These are phyloP conservation scores for Phyllosticta citrichinensis DNA, from an alignment of 2,329 filamentous ascomycete species.

Conservation along the genomic window DNA sequence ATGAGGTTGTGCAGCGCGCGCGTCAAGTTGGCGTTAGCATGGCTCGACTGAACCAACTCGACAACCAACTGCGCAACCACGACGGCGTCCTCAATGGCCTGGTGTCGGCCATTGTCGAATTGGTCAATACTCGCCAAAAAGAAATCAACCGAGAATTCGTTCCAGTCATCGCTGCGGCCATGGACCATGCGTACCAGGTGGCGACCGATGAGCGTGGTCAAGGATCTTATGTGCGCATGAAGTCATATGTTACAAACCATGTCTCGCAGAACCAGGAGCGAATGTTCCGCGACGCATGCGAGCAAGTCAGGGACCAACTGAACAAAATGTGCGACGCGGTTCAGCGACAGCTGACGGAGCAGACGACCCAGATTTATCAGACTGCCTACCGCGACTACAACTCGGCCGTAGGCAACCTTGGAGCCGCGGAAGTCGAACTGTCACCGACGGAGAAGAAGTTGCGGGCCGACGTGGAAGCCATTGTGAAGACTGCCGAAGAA, in stretches of 20 bases:
- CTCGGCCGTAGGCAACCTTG: constrained; percentile 21
- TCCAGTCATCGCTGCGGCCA: constrained; percentile 36
- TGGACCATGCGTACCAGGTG: constrained; percentile 37
- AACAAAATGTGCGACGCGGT: constrained; percentile 34
- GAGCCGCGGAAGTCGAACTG: not conserved
- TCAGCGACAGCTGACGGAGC: constrained; percentile 33
- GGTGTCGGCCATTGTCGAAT: constrained; percentile 20
- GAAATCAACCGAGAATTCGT: constrained; percentile 46
- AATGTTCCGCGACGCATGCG: constrained; percentile 43
- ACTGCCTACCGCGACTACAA: constrained; percentile 30
- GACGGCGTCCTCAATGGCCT: constrained; percentile 32
- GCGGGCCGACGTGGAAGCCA: not conserved
- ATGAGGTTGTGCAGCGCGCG: constrained; percentile 30
- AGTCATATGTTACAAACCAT: constrained; percentile 37
- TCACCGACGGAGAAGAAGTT: not conserved
- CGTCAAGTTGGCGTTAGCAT: constrained; percentile 29
- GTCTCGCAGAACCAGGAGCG: constrained; percentile 29
- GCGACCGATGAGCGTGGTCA: constrained; percentile 37
- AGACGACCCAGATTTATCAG: constrained; percentile 34
- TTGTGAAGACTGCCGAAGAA: not conserved
- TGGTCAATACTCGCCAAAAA: constrained; percentile 38
- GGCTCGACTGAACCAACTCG: constrained; percentile 31
- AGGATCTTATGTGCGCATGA: constrained; percentile 45
- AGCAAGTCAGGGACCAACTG: constrained; percentile 33
- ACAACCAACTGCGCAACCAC: constrained; percentile 34